A percentile compares a stretch with the other conserved stretches of the same genome.
Conservation (phyloP, 78 protist species). For the Dictyostelium firmibasis region DNA sequence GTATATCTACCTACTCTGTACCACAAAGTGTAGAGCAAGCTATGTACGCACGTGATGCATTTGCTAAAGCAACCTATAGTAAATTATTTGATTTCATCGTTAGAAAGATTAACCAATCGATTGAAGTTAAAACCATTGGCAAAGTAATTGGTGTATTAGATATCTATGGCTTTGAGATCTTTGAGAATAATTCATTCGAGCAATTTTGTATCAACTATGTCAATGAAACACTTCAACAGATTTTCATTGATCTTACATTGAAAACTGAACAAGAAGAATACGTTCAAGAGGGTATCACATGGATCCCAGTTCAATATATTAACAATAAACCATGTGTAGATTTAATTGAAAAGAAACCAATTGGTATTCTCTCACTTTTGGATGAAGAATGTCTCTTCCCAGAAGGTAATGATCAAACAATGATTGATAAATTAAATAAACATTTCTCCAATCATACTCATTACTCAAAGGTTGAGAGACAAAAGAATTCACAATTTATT, state of each 20-base stretch:
- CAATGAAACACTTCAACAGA: conserved; percentile 92
- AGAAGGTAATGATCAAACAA: conserved; percentile 64
- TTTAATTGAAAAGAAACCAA: conserved; percentile 85
- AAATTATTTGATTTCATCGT: conserved; percentile 92
- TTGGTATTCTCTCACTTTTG: conserved; percentile 81
- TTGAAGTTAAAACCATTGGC: conserved; percentile 54
- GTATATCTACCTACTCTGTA: conserved; percentile 41
- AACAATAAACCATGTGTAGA: conserved; percentile 84
- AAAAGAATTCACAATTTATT: conserved; percentile 52
- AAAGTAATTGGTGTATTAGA: conserved; percentile 89
- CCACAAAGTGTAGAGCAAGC: conserved; percentile 78
- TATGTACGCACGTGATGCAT: conserved; percentile 80
- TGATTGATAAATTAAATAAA: conserved; percentile 66
- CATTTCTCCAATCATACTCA: conserved; percentile 24
- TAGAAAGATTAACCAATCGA: conserved; percentile 78
- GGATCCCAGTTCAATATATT: conserved; percentile 78
- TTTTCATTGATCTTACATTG: conserved; percentile 87
- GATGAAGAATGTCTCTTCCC: conserved; percentile 90
- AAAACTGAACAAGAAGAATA: conserved; percentile 90
- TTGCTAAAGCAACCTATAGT: conserved; percentile 91
- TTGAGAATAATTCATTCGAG: conserved; percentile 88
- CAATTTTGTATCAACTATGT: too few species aligned
- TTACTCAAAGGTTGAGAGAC: conserved; percentile 30
- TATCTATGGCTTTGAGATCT: conserved; percentile 93
- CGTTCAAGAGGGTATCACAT: conserved; percentile 81